Percentiles rank a stretch among this genome's conserved stretches.
phyloP scores from a whole-genome alignment of 2,329 filamentous ascomycete genomes.

The Claviceps sp. region DNA sequence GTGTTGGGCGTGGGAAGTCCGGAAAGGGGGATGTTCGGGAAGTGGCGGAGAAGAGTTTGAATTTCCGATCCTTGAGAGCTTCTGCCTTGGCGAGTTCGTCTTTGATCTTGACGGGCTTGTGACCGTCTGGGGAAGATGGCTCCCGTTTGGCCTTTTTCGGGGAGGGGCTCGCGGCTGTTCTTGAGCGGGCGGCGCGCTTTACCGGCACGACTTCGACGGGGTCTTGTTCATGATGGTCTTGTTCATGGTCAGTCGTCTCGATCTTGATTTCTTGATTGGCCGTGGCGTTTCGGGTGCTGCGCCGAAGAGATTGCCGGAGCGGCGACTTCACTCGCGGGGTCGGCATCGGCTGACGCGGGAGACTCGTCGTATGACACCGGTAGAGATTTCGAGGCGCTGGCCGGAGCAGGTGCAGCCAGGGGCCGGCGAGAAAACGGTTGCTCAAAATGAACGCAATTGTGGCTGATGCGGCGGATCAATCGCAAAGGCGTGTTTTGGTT shows the following conservation, averaged over 20 bases:
- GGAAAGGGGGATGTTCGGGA: conserved; percentile 47
- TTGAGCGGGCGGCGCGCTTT: conserved; percentile 17
- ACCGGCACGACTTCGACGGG: neutral
- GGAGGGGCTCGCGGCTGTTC: neutral
- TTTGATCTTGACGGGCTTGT: neutral
- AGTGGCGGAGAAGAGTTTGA: conserved; percentile 28
- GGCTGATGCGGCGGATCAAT: too few species aligned
- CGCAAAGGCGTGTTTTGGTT: too few species aligned
- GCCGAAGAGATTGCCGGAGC: conserved; percentile 1
- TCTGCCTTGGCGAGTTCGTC: conserved; percentile 7
- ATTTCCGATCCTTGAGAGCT: conserved; percentile 26
- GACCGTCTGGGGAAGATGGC: neutral
- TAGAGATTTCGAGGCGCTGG: too few species aligned
- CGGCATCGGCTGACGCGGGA: neutral
- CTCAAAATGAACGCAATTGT: too few species aligned
- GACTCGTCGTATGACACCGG: neutral
- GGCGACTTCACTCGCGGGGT: neutral
- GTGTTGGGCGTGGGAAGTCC: conserved; percentile 49
- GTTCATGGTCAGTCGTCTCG: neutral
- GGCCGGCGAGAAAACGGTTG: too few species aligned
- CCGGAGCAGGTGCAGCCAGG: too few species aligned
- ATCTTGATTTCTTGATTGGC: neutral
- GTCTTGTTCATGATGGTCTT: neutral
- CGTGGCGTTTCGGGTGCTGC: conserved; percentile 3
- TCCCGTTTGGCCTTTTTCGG: conserved; percentile 6